These are phyloP conservation scores for Haematococcus sp. DNA, from an alignment of 139 green algal species.

Conservation along the genomic window DNA sequence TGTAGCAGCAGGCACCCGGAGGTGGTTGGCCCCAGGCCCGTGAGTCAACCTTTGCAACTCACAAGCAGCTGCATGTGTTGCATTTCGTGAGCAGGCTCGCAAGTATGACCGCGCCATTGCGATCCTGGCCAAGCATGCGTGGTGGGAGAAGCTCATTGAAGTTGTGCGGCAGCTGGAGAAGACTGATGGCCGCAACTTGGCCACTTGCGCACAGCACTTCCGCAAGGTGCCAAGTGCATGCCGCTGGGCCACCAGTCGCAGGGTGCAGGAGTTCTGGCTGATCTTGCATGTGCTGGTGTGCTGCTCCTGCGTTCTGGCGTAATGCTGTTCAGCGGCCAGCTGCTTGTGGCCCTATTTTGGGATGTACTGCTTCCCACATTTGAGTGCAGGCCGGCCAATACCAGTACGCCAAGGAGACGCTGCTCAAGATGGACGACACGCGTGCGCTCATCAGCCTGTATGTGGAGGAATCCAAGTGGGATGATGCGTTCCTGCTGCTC, in stretches of 20 bases:
- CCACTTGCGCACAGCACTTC: conserved; percentile 46
- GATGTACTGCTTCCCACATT: background rate
- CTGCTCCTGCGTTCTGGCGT: too few relatives aligned
- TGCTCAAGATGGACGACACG: conserved; percentile 64
- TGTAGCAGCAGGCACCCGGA: too few relatives aligned
- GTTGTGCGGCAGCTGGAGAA: conserved; percentile 55
- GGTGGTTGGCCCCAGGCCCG: too few relatives aligned
- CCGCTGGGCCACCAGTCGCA: background rate
- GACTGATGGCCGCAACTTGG: conserved; percentile 34
- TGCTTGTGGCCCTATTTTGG: too few relatives aligned
- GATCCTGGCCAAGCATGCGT: conserved; percentile 62
- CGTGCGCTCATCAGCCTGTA: conserved; percentile 52
- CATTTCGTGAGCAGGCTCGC: conserved; percentile 36
- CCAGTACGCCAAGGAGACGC: conserved; percentile 63
- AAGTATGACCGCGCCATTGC: conserved; percentile 68
- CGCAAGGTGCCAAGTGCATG: conserved; percentile 8
- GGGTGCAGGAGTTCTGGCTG: background rate
- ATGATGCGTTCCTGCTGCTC: conserved; percentile 68
- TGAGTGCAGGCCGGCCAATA: conserved; percentile 36
- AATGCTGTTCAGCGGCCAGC: too few relatives aligned
- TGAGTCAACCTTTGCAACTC: too few relatives aligned
- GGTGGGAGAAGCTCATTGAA: conserved; percentile 67
- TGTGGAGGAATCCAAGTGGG: conserved; percentile 65
- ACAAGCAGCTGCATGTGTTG: too few relatives aligned
- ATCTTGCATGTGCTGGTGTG: too few relatives aligned